Conservation (phyloP, 2,329 filamentous ascomycete genomes). For the Cladosporium sp. region DNA sequence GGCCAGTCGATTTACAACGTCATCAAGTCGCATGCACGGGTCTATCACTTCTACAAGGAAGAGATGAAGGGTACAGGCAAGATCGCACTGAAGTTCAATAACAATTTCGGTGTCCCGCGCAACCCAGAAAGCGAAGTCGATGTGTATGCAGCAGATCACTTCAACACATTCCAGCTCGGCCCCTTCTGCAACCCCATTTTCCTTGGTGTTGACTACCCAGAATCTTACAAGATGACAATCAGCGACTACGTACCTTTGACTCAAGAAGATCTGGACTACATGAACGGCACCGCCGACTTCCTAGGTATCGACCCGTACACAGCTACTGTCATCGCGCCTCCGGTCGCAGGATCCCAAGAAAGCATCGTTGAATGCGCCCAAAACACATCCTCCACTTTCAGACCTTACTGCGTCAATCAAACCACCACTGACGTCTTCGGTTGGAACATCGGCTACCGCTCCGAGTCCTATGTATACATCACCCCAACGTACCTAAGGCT, state of each 20-base stretch:
- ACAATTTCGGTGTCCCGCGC: constrained; percentile 36
- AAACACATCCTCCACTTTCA: constrained; percentile 29
- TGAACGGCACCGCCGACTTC: constrained; percentile 21
- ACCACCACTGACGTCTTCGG: constrained; percentile 27
- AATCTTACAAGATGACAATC: constrained; percentile 44
- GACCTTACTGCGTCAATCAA: constrained; percentile 30
- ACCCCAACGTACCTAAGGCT: constrained; percentile 55
- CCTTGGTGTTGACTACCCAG: constrained; percentile 50
- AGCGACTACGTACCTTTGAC: constrained; percentile 45
- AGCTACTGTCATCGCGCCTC: constrained; percentile 17
- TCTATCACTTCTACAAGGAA: constrained; percentile 48
- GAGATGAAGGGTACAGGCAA: constrained; percentile 49
- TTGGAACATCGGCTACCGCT: constrained; percentile 44
- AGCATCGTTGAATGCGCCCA: constrained; percentile 29
- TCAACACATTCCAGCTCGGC: constrained; percentile 41
- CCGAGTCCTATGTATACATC: constrained; percentile 54
- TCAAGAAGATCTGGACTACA: constrained; percentile 40
- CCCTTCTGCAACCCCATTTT: constrained; percentile 51
- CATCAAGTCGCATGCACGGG: constrained; percentile 20
- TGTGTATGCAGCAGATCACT: constrained; percentile 44
- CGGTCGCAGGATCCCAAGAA: constrained; percentile 3
- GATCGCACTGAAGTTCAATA: constrained; percentile 48
- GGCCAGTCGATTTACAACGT: constrained; percentile 15
- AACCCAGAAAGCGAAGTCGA: constrained; percentile 38
- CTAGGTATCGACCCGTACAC: constrained; percentile 18